Percentiles rank a stretch among this genome's conserved stretches.
Evolutionary conservation across 1,284 basidiomycete genomes (phyloP).

Genomic region (Boletus calvinii): DNA sequence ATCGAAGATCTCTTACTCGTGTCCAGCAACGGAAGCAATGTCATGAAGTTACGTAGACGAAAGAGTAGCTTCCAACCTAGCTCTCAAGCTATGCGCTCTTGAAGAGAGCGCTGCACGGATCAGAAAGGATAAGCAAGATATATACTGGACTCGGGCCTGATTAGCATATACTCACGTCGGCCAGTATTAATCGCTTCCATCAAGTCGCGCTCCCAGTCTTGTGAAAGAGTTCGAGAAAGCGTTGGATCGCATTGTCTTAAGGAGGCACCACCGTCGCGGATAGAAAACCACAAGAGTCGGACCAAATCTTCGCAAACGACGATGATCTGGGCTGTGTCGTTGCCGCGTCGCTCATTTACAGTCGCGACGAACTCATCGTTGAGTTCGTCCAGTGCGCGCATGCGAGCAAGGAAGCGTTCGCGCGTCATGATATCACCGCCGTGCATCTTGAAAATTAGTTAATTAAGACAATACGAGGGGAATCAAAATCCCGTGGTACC

Average conservation of each 20-base stretch:
- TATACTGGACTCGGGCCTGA: background rate
- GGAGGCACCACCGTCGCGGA: conserved; percentile 28
- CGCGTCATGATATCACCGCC: conserved; percentile 30
- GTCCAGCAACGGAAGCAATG: background rate
- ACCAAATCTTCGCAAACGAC: conserved; percentile 27
- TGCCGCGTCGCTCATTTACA: conserved; percentile 26
- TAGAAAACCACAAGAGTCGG: conserved; percentile 33
- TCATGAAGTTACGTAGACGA: background rate
- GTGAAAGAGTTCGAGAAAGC: conserved; percentile 19
- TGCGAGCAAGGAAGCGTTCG: conserved; percentile 19
- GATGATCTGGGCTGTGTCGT: conserved; percentile 34
- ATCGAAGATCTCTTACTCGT: background rate
- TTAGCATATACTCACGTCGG: conserved; percentile 15
- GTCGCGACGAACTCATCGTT: conserved; percentile 25
- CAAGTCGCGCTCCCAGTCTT: conserved; percentile 28
- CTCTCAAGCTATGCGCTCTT: background rate
- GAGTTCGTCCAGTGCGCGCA: conserved; percentile 19
- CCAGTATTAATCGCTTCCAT: conserved; percentile 23
- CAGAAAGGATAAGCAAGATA: background rate
- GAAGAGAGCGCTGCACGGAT: conserved; percentile 2
- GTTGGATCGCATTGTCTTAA: conserved; percentile 17
- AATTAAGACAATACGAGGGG: background rate
- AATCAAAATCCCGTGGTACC: conserved; percentile 11
- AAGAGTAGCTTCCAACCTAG: background rate
- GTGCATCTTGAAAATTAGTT: conserved; percentile 24